Evolutionary conservation across 2,329 filamentous ascomycete species (phyloP).

Genomic region (Balansia obtecta): DNA sequence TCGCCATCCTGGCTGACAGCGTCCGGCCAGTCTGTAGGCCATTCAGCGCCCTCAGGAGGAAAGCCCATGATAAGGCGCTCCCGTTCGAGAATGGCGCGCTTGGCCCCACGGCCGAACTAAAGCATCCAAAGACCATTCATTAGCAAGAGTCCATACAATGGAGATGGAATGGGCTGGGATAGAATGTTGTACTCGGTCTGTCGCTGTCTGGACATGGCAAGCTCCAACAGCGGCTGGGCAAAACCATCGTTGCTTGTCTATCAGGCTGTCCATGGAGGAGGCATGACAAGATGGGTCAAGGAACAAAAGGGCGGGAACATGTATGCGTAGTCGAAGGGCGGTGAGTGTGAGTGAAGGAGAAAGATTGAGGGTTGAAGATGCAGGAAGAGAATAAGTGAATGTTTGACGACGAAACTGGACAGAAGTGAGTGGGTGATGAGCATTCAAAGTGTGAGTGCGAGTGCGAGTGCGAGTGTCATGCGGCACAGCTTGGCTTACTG

Average conservation of each 20-base stretch:
- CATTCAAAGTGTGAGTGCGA: too few relatives aligned
- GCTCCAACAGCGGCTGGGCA: conserved; percentile 20
- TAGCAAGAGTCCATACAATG: neutral
- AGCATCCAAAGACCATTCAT: neutral
- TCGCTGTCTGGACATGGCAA: conserved; percentile 25
- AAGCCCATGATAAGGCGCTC: conserved; percentile 16
- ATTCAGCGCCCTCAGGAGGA: conserved; percentile 4
- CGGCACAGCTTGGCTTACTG: too few relatives aligned
- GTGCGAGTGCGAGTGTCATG: too few relatives aligned
- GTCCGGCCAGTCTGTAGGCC: conserved; percentile 19
- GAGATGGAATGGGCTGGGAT: neutral
- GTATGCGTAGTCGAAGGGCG: conserved; percentile 1
- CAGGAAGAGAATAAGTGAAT: too few relatives aligned
- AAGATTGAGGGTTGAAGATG: neutral
- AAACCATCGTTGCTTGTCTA: conserved; percentile 7
- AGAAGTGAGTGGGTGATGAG: too few relatives aligned
- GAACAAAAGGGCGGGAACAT: conserved; percentile 1
- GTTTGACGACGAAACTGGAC: too few relatives aligned
- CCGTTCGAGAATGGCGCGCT: conserved; percentile 20
- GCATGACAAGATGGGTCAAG: conserved; percentile 5
- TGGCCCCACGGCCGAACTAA: conserved; percentile 26
- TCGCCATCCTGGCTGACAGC: conserved; percentile 12
- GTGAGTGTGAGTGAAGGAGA: neutral
- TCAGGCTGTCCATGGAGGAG: conserved; percentile 9
- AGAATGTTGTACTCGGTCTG: conserved; percentile 21